Conservation (phyloP, 2,329 filamentous ascomycete species). For the Xylaria sp. region DNA sequence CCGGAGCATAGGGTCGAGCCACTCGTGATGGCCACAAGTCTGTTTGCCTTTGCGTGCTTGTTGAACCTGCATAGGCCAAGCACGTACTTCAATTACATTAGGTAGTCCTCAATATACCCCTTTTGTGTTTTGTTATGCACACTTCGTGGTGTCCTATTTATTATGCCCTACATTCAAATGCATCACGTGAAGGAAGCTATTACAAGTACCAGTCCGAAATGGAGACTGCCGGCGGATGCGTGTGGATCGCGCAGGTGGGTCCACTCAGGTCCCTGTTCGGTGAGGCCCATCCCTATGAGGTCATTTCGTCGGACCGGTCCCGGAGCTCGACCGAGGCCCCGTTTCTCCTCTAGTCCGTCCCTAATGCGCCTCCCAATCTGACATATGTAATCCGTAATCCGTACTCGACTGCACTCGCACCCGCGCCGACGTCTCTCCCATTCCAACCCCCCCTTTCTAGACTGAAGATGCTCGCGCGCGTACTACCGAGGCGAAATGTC, state of each 20-base stretch:
- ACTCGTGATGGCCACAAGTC: slow-evolving; percentile 1
- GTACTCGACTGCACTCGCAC: too few species aligned
- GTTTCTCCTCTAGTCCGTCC: neutral
- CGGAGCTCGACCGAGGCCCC: neutral
- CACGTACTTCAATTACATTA: slow-evolving; percentile 12
- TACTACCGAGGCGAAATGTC: slow-evolving; percentile 5
- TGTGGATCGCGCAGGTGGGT: neutral
- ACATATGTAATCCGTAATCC: too few species aligned
- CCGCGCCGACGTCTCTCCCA: neutral
- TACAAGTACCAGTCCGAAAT: too few species aligned
- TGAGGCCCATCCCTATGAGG: neutral
- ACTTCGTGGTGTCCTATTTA: neutral
- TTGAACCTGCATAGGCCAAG: slow-evolving; percentile 4
- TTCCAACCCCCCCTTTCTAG: neutral
- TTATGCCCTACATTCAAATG: too few species aligned
- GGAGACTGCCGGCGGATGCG: too few species aligned
- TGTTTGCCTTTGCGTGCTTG: neutral
- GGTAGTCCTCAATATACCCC: slow-evolving; percentile 14
- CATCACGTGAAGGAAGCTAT: too few species aligned
- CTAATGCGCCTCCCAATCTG: neutral
- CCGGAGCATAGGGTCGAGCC: neutral
- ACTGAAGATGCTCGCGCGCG: slow-evolving; percentile 14
- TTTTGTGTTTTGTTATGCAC: neutral
- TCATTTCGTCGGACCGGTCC: neutral
- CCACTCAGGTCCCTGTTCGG: too few species aligned